Evolutionary conservation across 106 monocot genomes (phyloP).

Genomic region (Platanthera guangdongensis): DNA sequence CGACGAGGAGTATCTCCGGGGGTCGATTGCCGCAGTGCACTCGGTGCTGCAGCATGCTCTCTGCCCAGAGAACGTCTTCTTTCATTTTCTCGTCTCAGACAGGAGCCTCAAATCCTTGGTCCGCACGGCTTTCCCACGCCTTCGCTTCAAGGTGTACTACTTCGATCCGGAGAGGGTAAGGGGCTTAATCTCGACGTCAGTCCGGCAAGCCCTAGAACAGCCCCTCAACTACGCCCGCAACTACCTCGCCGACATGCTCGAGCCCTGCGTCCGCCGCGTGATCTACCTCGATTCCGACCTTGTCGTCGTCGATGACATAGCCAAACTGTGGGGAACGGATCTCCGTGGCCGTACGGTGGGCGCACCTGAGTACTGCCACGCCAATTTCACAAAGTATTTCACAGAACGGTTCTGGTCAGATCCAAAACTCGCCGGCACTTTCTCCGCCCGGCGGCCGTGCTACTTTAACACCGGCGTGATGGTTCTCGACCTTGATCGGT

Average conservation of each 20-base stretch:
- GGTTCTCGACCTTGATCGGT: constrained; percentile 75
- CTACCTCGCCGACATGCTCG: constrained; percentile 89
- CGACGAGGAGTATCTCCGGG: constrained; percentile 77
- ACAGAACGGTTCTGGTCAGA: constrained; percentile 81
- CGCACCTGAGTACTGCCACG: constrained; percentile 98
- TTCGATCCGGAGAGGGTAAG: constrained; percentile 80
- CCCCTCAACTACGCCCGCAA: constrained; percentile 98
- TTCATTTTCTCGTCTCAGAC: constrained; percentile 82
- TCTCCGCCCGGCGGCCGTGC: constrained; percentile 58
- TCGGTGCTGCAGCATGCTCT: constrained; percentile 68
- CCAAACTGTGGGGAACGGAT: constrained; percentile 77
- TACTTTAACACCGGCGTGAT: constrained; percentile 99
- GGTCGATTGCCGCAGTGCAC: constrained; percentile 94
- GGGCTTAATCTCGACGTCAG: constrained; percentile 75
- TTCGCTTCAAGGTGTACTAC: constrained; percentile 71
- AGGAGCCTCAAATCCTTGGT: constrained; percentile 46
- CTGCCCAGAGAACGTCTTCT: constrained; percentile 92
- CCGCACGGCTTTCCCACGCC: constrained; percentile 64
- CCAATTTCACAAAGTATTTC: constrained; percentile 99
- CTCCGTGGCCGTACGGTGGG: constrained; percentile 62
- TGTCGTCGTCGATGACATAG: constrained; percentile 86
- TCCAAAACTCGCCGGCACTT: constrained; percentile 34
- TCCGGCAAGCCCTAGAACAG: constrained; percentile 89
- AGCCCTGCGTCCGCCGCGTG: constrained; percentile 77
- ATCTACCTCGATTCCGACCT: constrained; percentile 99